Evolutionary conservation across 805 yeast genomes (phyloP).

Genomic region (Metschnikowia similis): DNA sequence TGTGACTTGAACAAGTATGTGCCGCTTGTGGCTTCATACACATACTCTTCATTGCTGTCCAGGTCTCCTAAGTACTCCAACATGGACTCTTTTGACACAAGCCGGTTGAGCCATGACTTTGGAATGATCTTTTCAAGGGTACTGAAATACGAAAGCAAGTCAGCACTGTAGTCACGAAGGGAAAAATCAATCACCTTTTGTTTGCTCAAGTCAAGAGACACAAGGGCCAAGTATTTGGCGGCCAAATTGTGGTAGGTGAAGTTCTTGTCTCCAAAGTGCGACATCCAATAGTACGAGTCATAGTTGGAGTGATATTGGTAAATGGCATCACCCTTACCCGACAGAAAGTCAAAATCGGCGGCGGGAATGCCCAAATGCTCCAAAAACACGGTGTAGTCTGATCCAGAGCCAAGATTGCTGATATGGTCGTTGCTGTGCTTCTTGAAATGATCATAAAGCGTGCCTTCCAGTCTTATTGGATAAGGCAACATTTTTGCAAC

Average conservation of each 20-base stretch:
- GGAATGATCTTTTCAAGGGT: constrained; percentile 30
- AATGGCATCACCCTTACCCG: constrained; percentile 43
- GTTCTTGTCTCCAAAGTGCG: constrained; percentile 47
- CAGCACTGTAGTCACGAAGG: constrained; percentile 44
- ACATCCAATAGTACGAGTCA: constrained; percentile 57
- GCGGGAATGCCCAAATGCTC: constrained; percentile 66
- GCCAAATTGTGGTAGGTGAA: constrained; percentile 51
- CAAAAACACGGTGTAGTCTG: constrained; percentile 59
- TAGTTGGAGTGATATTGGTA: constrained; percentile 55
- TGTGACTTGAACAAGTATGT: constrained; percentile 2
- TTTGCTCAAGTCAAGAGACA: constrained; percentile 51
- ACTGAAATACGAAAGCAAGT: constrained; percentile 36
- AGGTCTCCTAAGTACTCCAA: constrained; percentile 9
- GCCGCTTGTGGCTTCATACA: constrained; percentile 8
- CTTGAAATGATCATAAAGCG: constrained; percentile 47
- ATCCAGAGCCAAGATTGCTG: constrained; percentile 20
- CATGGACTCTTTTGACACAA: constrained; percentile 8
- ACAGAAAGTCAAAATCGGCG: constrained; percentile 33
- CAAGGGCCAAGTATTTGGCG: constrained; percentile 57
- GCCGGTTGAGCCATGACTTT: constrained; percentile 28
- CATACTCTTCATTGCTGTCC: constrained; percentile 9
- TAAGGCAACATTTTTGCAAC: constrained; percentile 26
- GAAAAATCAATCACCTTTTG: constrained; percentile 51
- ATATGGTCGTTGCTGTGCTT: constrained; percentile 30
- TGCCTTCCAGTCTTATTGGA: constrained; percentile 12